Conservation (phyloP, 129 eudicot genomes). For the Silybum marianum region DNA sequence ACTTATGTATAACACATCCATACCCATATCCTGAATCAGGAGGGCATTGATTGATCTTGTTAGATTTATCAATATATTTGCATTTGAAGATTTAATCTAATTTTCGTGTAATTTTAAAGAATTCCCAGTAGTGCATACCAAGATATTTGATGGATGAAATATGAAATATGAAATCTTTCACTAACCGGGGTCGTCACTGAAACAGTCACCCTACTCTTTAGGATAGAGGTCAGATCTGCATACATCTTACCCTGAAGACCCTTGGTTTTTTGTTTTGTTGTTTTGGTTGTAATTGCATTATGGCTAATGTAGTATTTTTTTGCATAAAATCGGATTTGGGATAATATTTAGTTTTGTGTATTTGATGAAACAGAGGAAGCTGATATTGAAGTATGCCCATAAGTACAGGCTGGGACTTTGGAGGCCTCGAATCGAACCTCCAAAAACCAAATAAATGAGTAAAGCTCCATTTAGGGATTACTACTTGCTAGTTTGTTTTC, state of each 20-base stretch:
- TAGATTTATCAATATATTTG: not conserved
- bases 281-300: not conserved
- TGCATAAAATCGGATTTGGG: not conserved
- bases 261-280: no score
- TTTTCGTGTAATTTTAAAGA: not conserved
- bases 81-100: not conserved
- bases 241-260: not conserved
- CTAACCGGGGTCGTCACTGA: not conserved
- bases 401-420: constrained; percentile 95
- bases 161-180: not conserved
- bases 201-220: not conserved
- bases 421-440: constrained; percentile 76
- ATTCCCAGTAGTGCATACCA: not conserved
- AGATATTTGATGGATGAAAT: not conserved
- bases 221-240: not conserved
- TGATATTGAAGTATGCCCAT: constrained; percentile 85
- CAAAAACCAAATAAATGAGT: constrained; percentile 31
- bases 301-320: not conserved
- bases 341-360: not conserved
- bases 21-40: constrained; percentile 6
- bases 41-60: not conserved
- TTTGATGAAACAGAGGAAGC: constrained; percentile 76
- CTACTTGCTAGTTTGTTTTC: constrained; percentile 22
- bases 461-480: constrained; percentile 11
- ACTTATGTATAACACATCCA: not conserved